Conservation (phyloP, 768 basidiomycete genomes). For the Pisolithus orientalis region DNA sequence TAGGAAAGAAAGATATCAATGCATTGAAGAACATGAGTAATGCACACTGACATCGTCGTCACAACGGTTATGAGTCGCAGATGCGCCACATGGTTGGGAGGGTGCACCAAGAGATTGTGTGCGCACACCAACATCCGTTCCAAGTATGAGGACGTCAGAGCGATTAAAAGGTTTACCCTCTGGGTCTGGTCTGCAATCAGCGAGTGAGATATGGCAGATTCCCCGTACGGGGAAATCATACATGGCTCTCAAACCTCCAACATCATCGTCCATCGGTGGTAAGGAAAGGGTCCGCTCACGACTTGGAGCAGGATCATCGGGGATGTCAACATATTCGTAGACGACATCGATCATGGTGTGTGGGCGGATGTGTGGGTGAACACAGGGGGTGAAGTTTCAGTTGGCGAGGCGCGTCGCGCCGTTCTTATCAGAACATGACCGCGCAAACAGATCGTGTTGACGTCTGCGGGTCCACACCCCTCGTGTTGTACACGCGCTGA, state of each 20-base stretch:
- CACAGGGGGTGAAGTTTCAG: neutral
- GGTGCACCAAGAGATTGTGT: neutral
- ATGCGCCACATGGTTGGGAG: neutral
- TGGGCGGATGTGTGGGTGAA: neutral
- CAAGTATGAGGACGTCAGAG: neutral
- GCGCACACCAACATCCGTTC: neutral
- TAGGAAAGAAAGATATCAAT: neutral
- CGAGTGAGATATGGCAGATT: neutral
- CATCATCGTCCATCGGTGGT: neutral
- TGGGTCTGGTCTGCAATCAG: neutral
- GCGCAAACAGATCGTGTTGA: conserved; percentile 22
- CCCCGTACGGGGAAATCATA: neutral
- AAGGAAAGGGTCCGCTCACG: neutral
- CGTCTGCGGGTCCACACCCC: conserved; percentile 29
- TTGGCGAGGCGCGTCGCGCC: conserved; percentile 7
- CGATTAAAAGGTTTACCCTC: neutral
- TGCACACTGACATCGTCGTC: neutral
- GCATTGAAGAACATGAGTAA: neutral
- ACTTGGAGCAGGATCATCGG: neutral
- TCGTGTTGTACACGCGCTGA: conserved; percentile 29
- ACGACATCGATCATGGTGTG: neutral
- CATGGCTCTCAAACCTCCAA: neutral
- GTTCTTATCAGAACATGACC: conserved; percentile 25
- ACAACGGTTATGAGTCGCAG: neutral
- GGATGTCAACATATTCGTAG: neutral